Percentiles rank a stretch among this genome's conserved stretches.
Conservation (phyloP, 768 basidiomycete species). For the Agrocybe praecox region DNA sequence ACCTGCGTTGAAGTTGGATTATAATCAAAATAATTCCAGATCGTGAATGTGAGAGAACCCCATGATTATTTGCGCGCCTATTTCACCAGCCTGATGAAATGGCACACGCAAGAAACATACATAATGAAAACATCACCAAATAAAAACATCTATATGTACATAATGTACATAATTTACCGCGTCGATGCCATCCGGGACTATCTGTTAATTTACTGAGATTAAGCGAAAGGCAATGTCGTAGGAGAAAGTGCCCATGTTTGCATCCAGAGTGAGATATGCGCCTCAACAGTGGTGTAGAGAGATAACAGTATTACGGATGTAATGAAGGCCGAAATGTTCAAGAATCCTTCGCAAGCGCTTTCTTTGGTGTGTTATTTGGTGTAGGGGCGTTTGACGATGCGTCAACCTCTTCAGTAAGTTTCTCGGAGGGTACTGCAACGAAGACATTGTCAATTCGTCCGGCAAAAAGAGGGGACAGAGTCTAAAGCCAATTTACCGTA, state of each 20-base stretch:
- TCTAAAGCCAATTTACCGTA: constrained; percentile 35
- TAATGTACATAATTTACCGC: neutral
- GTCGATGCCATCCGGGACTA: neutral
- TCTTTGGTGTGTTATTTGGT: constrained; percentile 24
- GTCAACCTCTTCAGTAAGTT: constrained; percentile 7
- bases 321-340: neutral
- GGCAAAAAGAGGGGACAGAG: neutral
- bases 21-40: too few species aligned
- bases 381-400: constrained; percentile 17
- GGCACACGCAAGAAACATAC: neutral
- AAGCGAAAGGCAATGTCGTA: too few species aligned
- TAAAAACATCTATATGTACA: neutral
- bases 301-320: too few species aligned
- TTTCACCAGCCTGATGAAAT: too few species aligned
- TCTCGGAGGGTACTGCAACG: neutral
- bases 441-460: neutral
- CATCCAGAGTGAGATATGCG: too few species aligned
- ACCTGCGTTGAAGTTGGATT: too few species aligned
- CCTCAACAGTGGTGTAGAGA: too few species aligned
- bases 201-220: neutral
- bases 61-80: too few species aligned
- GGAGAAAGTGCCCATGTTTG: too few species aligned
- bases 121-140: neutral
- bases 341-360: constrained; percentile 11
- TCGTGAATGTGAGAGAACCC: too few species aligned